Base-by-base conservation (phyloP, 306 rosid genomes). In the Ammopiptanthus mongolicus region DNA sequence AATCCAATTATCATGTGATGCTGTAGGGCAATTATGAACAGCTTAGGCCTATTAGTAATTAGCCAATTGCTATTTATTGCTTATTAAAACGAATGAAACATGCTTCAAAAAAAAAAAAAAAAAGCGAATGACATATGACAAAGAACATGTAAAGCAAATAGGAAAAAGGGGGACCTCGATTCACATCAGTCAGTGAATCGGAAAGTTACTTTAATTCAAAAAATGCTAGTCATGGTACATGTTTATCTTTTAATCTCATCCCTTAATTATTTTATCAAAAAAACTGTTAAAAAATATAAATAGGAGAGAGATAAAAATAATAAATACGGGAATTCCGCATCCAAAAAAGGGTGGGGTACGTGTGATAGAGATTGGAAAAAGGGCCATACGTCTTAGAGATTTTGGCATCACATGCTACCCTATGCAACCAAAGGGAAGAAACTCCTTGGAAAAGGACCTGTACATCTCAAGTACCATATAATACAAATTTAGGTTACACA, bases 401-500 rank as follows among this genome's bases (percentile, higher is more conserved):
- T 18, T 39, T 18, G 69, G 69, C 5, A 58, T 58, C 60, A 50
- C 41, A 31, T 29, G 56, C 29, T 21, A 52, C 59, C 59, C 1
- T 65, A 12, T 18, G 19, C 34, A 76, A 77, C 15, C 14, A 59
- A 73, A 15, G 22, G 22, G 75, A 70, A 69, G 58, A 44, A 73
- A 61, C 73, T 46, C 71, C 72, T 76, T 81, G 79, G 70, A 61
- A 75, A 81, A 60, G 74, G 71, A 55, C 56, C 39, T 23, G 34
- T 23, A 34, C 19, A 51, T 28, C 29, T 29, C 15, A 10, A 82
- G 79, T 81, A 83, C 87, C 83, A 79, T 42, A 19, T 4, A 65
- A 33, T 77, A 58, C 82, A 78, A 83, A 75, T 80, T 83, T 84
- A 83, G 80, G 83, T 63, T 76, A 68, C 87, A 82, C 60, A 65